These are phyloP conservation scores for Hyaloscypha bicolor DNA, from an alignment of 495 filamentous ascomycete species.

Conservation along the genomic window DNA sequence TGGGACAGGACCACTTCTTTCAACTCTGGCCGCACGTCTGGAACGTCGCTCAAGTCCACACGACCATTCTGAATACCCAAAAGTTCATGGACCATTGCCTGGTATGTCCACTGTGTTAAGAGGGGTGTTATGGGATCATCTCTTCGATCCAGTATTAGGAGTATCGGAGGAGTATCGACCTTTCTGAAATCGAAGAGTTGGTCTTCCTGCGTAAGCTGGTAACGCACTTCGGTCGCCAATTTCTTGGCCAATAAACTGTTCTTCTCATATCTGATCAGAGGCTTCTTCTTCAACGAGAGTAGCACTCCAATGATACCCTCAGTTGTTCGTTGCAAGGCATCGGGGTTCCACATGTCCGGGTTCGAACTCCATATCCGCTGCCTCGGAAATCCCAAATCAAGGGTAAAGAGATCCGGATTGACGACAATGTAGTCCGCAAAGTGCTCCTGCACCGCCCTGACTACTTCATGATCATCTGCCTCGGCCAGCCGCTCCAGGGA, in stretches of 20 bases:
- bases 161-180: conserved; percentile 90
- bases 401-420: conserved; percentile 89
- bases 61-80: conserved; percentile 92
- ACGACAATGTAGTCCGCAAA: conserved; percentile 95
- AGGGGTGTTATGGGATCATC: conserved; percentile 97
- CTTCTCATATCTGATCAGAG: conserved; percentile 91
- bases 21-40: conserved; percentile 86
- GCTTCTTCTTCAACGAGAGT: conserved; percentile 91
- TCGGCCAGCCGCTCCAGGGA: conserved; percentile 93
- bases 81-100: conserved; percentile 97
- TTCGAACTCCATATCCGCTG: conserved; percentile 77
- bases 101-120: conserved; percentile 97
- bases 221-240: conserved; percentile 86
- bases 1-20: conserved; percentile 95
- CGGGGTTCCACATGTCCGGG: conserved; percentile 88
- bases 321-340: conserved; percentile 78
- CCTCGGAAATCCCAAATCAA: conserved; percentile 73
- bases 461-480: conserved; percentile 97
- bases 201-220: conserved; percentile 93
- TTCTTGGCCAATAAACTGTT: conserved; percentile 91
- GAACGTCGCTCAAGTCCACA: conserved; percentile 83
- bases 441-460: conserved; percentile 88
- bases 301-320: conserved; percentile 85
- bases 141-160: conserved; percentile 86
- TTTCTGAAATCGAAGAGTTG: conserved; percentile 96